Base-by-base conservation (phyloP, 768 basidiomycete species). In the Boletus rubroflammeus region DNA sequence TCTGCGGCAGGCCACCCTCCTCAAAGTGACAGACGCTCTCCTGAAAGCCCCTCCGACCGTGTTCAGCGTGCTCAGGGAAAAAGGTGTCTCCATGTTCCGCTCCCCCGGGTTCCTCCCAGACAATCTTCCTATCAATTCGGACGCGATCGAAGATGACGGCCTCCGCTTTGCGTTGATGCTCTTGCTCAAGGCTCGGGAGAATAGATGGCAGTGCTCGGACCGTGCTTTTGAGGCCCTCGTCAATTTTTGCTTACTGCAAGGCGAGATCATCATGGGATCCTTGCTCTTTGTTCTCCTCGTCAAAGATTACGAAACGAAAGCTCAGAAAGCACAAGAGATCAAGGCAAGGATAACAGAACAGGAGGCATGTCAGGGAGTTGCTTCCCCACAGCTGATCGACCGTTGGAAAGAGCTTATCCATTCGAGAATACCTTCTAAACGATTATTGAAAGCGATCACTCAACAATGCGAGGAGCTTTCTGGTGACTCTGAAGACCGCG, bases 181-280 rank as follows among this genome's bases (percentile, higher is more conserved):
- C 3, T 66, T 89, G 25, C 61, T 72, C 40, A 67, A 73, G 4
- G 85, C 86, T 0, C 77, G 81, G n/a, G 67, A 75, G 39, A 77
- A 79, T 41, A 76, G 81, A 28, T 81, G 81, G 47, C 72, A 76
- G 29, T 79, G 84, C 41, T 81, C 82, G 2, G 70, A 78, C n/a
- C 72, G 74, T 29, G 82, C 88, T 76, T 88, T 83, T 63, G 77
- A 78, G 48, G 74, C 75, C 2, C 68, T 90, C 46, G 75, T 91
- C 58, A 73, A 78, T 4, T 77, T 84, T 9, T 87, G 85, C 52
- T 73, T 93, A 19, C 66, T 90, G 36, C 88, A 92, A 47, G 88
- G 88, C 25, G 90, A 93, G 64, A 83, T 93, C 46, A 77, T 92
- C 38, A 75, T 88, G n/a, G 89, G 81, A 0, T 84, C 86, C 1